Evolutionary conservation across 768 basidiomycete genomes (phyloP).

Genomic region (Lactarius tabidus): DNA sequence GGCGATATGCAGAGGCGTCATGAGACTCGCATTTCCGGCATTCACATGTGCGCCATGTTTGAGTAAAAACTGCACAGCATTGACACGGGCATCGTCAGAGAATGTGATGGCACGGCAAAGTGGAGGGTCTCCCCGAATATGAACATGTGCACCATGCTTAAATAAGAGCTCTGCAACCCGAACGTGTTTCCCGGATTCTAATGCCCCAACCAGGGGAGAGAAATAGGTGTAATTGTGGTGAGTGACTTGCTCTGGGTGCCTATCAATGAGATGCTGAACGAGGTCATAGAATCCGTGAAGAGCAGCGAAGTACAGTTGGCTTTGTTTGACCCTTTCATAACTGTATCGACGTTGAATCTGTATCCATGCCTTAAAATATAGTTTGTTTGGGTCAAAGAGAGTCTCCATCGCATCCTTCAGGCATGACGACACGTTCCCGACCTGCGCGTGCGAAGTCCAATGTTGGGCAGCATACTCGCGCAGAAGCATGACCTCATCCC

Average conservation of each 20-base stretch:
- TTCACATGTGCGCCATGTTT: neutral
- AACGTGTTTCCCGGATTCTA: neutral
- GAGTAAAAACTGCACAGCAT: neutral
- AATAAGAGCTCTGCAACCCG: neutral
- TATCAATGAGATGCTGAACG: neutral
- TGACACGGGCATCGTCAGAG: neutral
- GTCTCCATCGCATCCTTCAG: neutral
- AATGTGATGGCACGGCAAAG: neutral
- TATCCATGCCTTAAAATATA: neutral
- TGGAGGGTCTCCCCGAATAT: neutral
- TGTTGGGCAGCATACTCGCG: neutral
- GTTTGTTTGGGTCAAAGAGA: neutral
- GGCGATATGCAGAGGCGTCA: neutral
- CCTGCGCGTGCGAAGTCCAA: neutral
- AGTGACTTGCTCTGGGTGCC: neutral
- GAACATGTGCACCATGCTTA: neutral
- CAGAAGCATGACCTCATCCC: neutral
- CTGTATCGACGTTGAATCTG: neutral
- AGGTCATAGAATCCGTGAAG: neutral
- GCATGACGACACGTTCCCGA: neutral
- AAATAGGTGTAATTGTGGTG: fast-evolving
- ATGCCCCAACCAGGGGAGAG: neutral
- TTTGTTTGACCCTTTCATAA: neutral
- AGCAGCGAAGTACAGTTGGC: neutral
- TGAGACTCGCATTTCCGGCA: neutral